Base-by-base conservation (phyloP, 805 yeast species). In the Cyberlindnera veronae region DNA sequence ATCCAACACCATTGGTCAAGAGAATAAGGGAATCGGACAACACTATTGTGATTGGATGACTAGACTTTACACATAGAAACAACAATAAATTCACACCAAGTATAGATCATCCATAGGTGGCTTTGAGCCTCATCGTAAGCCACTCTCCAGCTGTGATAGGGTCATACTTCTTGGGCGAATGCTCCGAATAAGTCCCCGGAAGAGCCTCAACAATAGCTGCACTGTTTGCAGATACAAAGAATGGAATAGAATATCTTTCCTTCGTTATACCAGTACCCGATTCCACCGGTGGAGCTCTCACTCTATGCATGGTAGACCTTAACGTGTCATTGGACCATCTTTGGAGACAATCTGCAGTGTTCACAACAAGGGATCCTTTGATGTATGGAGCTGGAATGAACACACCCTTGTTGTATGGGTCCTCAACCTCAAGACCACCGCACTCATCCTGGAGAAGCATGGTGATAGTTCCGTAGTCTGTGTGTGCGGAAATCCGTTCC, bases 121-220 rank as follows among this genome's bases (percentile, higher is more conserved):
- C 56, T 27, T 45, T 49, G 22, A 54, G 29, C 36, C 58, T 43
- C 38, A 30, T 37, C n/a, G 37, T 42, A n/a, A 51, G n/a, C 41
- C 56, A 53, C 16, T 55, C 60, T 14, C 44, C 45, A 12, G 50
- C 29, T 12, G 46, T 49, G 5, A 55, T 42, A 3, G 60, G 56
- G 17, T 39, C 51, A 34, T 57, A 57, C 36, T 54, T 56, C 44
- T 49, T 53, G 10, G 59, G 59, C 13, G 43, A 39, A 2, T 18
- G 15, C 1, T 44, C 51, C 12, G 46, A 39, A 27, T 27, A 50
- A 1, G 55, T 53, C 1, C 55, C 55, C 20, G 49, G 49, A 12
- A 52, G 29, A 28, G 44, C 44, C 17, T 53, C 57, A 26, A 55
- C 48, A 6, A 44, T 31, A 13, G 28, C 39, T 26, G 34, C 39